Evolutionary conservation across 768 basidiomycete species (phyloP).

Genomic region (Russula sp.): DNA sequence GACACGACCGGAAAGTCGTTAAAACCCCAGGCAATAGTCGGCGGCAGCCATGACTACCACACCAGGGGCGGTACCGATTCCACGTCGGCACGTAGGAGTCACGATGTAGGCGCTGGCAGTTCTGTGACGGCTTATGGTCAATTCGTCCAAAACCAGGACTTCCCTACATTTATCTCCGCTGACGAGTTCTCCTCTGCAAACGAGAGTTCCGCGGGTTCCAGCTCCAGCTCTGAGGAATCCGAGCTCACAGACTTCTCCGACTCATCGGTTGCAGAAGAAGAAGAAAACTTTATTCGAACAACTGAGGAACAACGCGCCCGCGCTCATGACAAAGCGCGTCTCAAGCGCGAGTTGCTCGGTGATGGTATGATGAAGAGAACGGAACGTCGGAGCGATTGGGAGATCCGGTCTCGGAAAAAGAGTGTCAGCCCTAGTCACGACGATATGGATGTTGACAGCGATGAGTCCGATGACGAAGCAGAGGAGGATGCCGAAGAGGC

Average conservation of each 20-base stretch:
- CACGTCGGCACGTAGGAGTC: constrained; percentile 12
- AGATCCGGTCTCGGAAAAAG: constrained; percentile 21
- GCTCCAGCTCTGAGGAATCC: constrained; percentile 14
- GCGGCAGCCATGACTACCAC: constrained; percentile 10
- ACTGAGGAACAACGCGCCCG: constrained; percentile 20
- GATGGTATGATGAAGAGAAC: constrained; percentile 40
- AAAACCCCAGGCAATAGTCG: background rate
- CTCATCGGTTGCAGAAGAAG: constrained; percentile 22
- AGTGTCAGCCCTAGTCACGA: constrained; percentile 40
- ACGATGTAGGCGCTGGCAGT: constrained; percentile 15
- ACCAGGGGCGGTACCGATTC: constrained; percentile 6
- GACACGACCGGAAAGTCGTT: constrained; percentile 22
- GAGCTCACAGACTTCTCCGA: constrained; percentile 22
- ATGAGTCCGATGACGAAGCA: constrained; percentile 51
- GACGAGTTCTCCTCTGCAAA: constrained; percentile 27
- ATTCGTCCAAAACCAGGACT: constrained; percentile 8
- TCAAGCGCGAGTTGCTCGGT: constrained; percentile 55
- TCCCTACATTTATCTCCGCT: constrained; percentile 25
- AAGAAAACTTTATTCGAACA: constrained; percentile 21
- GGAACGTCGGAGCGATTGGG: constrained; percentile 23
- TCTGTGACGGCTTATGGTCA: background rate
- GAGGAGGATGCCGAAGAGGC: constrained; percentile 40
- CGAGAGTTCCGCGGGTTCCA: constrained; percentile 29
- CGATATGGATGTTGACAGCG: constrained; percentile 59
- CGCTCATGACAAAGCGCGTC: constrained; percentile 41